Evolutionary conservation across 2,329 filamentous ascomycete genomes (phyloP).

Genomic region (Ilyonectria robusta): DNA sequence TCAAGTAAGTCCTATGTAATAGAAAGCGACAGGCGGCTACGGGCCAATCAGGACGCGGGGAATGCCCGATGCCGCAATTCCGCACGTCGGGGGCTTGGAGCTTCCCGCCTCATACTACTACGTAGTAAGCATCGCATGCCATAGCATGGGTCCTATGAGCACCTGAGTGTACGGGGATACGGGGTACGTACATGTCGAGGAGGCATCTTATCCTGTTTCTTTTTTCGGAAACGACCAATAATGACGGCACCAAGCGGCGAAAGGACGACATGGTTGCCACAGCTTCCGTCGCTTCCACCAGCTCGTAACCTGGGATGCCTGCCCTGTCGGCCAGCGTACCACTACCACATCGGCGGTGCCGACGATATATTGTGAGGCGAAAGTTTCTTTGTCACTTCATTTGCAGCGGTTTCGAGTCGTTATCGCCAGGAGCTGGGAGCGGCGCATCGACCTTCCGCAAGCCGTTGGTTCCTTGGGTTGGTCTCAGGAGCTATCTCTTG

Average conservation of each 20-base stretch:
- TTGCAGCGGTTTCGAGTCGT: not conserved
- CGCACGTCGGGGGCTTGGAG: conserved; percentile 20
- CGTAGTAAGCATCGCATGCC: conserved; percentile 24
- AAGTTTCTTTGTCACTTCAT: not conserved
- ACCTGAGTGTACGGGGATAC: conserved; percentile 9
- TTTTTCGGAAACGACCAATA: not conserved
- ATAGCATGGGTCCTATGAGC: conserved; percentile 30
- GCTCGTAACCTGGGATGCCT: not conserved
- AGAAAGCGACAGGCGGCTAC: conserved; percentile 44
- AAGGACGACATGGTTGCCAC: conserved; percentile 3
- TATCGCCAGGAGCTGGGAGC: not conserved
- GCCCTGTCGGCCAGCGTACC: not conserved
- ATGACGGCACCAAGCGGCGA: conserved; percentile 1
- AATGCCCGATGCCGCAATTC: conserved; percentile 42
- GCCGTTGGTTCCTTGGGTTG: not conserved
- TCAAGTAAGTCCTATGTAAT: conserved; percentile 51
- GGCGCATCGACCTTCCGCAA: not conserved
- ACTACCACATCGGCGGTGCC: not conserved
- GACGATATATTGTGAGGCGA: not conserved
- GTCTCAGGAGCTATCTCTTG: not conserved
- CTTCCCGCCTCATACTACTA: conserved; percentile 13
- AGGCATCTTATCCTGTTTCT: conserved; percentile 6
- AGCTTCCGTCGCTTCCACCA: not conserved
- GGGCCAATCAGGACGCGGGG: conserved; percentile 41
- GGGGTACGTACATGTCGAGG: not conserved